These are phyloP conservation scores for Cinnamomum chago DNA, from an alignment of 164 flowering plant species.

Conservation along the genomic window DNA sequence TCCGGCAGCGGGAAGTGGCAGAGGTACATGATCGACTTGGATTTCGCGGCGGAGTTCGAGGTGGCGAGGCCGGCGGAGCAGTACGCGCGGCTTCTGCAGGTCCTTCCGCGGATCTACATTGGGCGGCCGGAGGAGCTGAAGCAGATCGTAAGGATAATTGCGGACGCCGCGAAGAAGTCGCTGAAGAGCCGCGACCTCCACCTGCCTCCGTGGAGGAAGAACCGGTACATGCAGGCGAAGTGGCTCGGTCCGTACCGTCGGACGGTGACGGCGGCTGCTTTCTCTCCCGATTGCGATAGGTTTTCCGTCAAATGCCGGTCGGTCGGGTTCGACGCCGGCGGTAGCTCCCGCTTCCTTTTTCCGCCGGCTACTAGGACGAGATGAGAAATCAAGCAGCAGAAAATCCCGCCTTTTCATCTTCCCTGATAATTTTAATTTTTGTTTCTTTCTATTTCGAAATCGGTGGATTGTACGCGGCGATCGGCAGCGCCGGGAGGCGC, in stretches of 20 bases:
- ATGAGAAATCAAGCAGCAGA: background rate
- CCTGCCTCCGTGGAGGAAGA: constrained; percentile 84
- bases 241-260: constrained; percentile 75
- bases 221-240: constrained; percentile 63
- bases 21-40: constrained; percentile 57
- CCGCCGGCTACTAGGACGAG: background rate
- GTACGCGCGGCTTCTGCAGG: constrained; percentile 28
- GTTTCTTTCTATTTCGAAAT: no score
- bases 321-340: constrained; percentile 46
- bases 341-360: background rate
- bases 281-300: background rate
- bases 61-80: constrained; percentile 59
- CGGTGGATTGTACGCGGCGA: no score
- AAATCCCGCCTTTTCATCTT: no score
- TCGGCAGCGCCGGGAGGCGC: no score
- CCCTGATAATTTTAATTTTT: no score
- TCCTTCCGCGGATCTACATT: constrained; percentile 52
- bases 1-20: constrained; percentile 7
- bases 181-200: constrained; percentile 45
- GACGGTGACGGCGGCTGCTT: constrained; percentile 16
- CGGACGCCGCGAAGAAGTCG: constrained; percentile 59
- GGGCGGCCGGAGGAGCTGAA: constrained; percentile 62
- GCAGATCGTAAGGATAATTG: constrained; percentile 38
- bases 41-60: constrained; percentile 58
- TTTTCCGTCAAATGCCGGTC: constrained; percentile 42